A percentile compares a stretch with the other conserved stretches of the same genome.
Evolutionary conservation across 202 grass and related monocot species (phyloP).

Genomic region (Sporobolus alterniflorus): DNA sequence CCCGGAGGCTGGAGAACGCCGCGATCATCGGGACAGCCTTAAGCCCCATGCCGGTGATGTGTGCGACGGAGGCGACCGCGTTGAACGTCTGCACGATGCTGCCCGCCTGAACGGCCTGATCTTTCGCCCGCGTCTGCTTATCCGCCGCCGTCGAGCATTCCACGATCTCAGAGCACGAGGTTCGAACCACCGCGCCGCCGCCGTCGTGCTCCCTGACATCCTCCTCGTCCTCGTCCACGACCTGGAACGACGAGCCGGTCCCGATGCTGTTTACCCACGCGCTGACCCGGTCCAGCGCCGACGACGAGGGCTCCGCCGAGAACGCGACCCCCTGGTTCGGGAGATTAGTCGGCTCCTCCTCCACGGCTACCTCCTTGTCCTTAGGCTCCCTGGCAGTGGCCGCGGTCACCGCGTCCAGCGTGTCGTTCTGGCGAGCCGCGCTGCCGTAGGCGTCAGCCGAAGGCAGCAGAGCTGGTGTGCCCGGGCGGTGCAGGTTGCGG

Average conservation of each 20-base stretch:
- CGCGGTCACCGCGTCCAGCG: conserved; percentile 26
- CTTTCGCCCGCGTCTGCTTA: conserved; percentile 17
- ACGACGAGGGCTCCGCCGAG: conserved; percentile 45
- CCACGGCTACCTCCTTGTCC: conserved; percentile 33
- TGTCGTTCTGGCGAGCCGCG: conserved; percentile 42
- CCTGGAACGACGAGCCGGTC: conserved; percentile 21
- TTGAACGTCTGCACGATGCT: conserved; percentile 67
- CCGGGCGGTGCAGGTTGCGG: conserved; percentile 71
- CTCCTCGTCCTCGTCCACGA: conserved; percentile 17
- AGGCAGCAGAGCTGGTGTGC: neutral
- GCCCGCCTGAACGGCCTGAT: conserved; percentile 56
- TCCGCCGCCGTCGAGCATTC: conserved; percentile 56
- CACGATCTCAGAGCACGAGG: conserved; percentile 37
- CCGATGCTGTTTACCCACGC: conserved; percentile 88
- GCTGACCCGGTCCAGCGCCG: conserved; percentile 68
- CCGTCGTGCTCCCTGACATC: neutral
- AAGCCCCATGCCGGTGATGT: conserved; percentile 82
- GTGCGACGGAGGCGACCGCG: conserved; percentile 58
- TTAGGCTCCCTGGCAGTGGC: conserved; percentile 23
- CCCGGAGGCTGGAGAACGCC: conserved; percentile 72
- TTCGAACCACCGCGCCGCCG: neutral
- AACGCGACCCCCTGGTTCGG: conserved; percentile 71
- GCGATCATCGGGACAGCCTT: conserved; percentile 70
- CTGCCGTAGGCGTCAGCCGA: neutral
- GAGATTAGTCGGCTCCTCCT: conserved; percentile 27